Base-by-base conservation (phyloP, 1,284 basidiomycete species). In the Pseudozyma sp. region DNA sequence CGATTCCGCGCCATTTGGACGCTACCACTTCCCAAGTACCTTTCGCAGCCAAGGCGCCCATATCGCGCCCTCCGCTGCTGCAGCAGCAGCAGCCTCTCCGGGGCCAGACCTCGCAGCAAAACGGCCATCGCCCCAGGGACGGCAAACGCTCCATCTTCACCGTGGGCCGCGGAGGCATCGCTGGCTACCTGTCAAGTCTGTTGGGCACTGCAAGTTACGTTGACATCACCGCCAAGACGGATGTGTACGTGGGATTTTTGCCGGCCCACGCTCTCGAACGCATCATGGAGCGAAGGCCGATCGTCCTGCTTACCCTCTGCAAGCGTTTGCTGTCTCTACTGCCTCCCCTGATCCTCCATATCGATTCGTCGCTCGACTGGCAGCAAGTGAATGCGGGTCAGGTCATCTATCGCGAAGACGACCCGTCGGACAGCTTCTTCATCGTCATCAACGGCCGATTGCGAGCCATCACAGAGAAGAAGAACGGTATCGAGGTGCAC, bases 361-460 rank as follows among this genome's bases (percentile, higher is more conserved):
- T 99, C 67, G 96, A 99, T 84, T 92, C 94, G 1, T 94, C 95
- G 0, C 87, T 99, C 65, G 96, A 99, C 83, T 99, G 96, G 96
- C 92, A 95, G 89, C 95, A 98, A 84, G 93, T 97, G 5, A 91
- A 92, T 73, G 94, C 94, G 0, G 94, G 97, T 0, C 94, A 88
- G 72, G 90, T 94, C 42, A 88, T 97, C 54, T 98, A 94, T 90
- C 89, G 95, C 30, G 92, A 96, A 45, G 90, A 93, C 35, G 97
- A 98, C 76, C 87, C 86, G 30, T 93, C 91, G 81, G 93, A 97
- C 79, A 95, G 94, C 80, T 97, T 99, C 85, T 99, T 97, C 85
- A 97, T 99, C 58, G 77, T 99, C 75, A 95, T 99, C 85, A 98
- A 98, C 81, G 96, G 96, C 42, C 94, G 96, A 72, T 86, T 99